Base-by-base conservation (phyloP, 2,329 filamentous ascomycete genomes). In the Sporothrix phasma region DNA sequence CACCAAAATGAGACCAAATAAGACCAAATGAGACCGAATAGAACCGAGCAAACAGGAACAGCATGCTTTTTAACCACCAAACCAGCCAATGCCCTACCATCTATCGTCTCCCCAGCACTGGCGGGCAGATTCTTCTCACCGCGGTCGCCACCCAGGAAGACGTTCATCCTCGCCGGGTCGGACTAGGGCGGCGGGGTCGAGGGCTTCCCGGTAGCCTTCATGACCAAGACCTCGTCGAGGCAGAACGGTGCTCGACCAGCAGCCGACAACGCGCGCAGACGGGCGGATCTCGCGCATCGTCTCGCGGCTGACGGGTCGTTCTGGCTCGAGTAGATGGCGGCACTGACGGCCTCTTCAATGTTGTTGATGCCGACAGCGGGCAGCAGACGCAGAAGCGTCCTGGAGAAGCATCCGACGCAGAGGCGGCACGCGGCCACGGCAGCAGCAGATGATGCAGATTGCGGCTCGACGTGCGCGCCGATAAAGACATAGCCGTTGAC, bases 401-500 rank as follows among this genome's bases (percentile, higher is more conserved):
- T 22, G 92, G 88, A 78, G 82, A 69, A 5, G 29, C 72, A 72
- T 73, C 31, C 26, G 37, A 88, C 78, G 82, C 68, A 72, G 15
- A 76, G 77, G n/a, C 75, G 74, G n/a, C 78, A 77, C n/a, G n/a
- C 22, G 13, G 91, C 88, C 78, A 82, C 68, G 72, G 15, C 76
- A 77, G n/a, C 75, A 74, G n/a, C 78, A 77, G 49, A 61, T 22
- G 24, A 81, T 77, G 45, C 75, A 72, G 47, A 13, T 11, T 58
- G 53, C 46, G 75, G 71, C 7, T 73, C 73, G 5, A 76, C 75
- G n/a, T 81, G 80, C 41, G 81, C 68, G 19, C 69, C 82, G 69
- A 89, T 86, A 7, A 88, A 99, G 65, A 97, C 92, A 73, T 95
- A 97, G 0, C 94, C 94, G 71, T 99, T 99, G 45, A 99, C 94